Percentiles rank a stretch among this genome's conserved stretches.
Conservation (phyloP, 306 rosid species). For the Bauhinia variegata region DNA sequence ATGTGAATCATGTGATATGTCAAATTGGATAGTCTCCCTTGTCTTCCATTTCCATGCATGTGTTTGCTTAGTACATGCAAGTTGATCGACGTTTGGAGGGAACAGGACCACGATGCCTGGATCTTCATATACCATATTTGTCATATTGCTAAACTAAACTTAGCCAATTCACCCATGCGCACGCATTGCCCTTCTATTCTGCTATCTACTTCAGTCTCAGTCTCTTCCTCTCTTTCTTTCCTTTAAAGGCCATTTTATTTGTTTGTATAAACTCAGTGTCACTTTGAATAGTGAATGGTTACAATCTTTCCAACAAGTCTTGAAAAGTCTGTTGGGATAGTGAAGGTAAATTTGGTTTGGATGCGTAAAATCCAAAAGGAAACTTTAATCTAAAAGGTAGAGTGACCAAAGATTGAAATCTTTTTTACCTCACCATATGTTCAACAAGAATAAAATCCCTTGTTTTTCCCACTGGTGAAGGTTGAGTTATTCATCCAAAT, state of each 20-base stretch:
- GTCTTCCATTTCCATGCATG: too few species aligned
- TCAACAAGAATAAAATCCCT: constrained; percentile 29
- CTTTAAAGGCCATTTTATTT: too few species aligned
- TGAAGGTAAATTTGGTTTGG: constrained; percentile 28
- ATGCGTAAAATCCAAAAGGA: constrained; percentile 35
- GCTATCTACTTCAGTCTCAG: too few species aligned
- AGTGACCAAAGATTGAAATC: constrained; percentile 42
- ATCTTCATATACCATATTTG: constrained; percentile 20
- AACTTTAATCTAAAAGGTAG: constrained; percentile 37
- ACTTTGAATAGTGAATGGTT: too few species aligned
- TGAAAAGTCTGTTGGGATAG: constrained; percentile 10
- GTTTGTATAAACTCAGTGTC: too few species aligned
- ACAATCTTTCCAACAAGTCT: too few species aligned
- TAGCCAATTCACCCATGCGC: constrained; percentile 2
- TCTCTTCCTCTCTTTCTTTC: too few species aligned
- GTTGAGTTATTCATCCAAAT: constrained; percentile 25
- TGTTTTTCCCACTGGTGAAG: constrained; percentile 20
- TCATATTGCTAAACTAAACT: constrained; percentile 18
- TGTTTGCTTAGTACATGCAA: too few species aligned
- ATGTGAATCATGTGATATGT: too few species aligned
- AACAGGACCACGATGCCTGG: constrained; percentile 24
- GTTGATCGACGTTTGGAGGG: too few species aligned
- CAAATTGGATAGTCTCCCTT: neutral
- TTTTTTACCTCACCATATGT: constrained; percentile 36
- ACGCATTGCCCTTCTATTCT: neutral